Conservation (phyloP, 495 filamentous ascomycete genomes). For the Apiosordaria backusii region DNA sequence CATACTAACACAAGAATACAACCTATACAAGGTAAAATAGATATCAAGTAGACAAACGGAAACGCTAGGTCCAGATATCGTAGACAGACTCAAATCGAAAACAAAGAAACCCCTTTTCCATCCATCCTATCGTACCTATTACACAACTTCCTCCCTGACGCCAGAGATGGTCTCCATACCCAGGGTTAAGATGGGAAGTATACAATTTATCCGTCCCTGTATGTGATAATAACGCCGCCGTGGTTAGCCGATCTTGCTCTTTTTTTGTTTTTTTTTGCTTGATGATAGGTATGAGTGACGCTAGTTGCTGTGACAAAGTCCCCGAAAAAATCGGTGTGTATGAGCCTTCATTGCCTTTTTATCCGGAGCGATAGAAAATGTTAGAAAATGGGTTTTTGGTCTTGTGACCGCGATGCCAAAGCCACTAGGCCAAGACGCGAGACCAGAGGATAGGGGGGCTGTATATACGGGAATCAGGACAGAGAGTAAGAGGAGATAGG, state of each 20-base stretch:
- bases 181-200: not conserved
- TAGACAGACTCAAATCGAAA: not conserved
- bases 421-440: not conserved
- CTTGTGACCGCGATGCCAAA: not conserved
- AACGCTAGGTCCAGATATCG: not conserved
- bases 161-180: not conserved
- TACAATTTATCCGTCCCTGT: not conserved
- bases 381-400: not conserved
- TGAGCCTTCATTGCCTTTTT: conserved; percentile 10
- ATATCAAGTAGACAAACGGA: not conserved
- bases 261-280: not conserved
- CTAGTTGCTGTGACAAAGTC: not conserved
- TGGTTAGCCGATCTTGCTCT: not conserved
- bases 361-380: not conserved
- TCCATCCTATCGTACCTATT: not conserved
- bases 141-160: not conserved
- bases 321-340: conserved; percentile 5
- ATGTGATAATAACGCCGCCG: not conserved
- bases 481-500: conserved; percentile 5
- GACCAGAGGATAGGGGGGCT: not conserved
- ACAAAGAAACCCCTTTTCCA: too few species aligned
- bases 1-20: not conserved
- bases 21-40: not conserved
- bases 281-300: not conserved
- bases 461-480: not conserved